Conservation (phyloP, 2,329 filamentous ascomycete species). For the Colletotrichum cuscutae region DNA sequence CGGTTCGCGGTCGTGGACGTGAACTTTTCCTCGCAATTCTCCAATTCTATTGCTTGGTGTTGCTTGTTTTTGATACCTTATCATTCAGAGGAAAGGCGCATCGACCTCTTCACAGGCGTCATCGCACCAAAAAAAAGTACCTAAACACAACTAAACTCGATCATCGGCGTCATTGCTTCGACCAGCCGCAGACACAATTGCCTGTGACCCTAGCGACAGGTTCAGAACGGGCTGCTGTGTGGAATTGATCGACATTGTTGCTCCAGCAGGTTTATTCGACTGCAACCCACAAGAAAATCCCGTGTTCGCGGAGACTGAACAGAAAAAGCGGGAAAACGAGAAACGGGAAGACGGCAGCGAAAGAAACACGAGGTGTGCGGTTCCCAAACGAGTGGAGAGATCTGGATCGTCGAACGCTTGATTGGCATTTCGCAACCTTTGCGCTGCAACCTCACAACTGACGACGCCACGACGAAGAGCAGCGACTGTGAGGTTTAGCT, state of each 20-base stretch:
- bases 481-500: background rate
- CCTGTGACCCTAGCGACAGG: background rate
- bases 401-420: background rate
- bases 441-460: background rate
- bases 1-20: background rate
- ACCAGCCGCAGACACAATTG: background rate
- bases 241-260: slow-evolving; percentile 2
- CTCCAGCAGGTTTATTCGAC: background rate
- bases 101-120: background rate
- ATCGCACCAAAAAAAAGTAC: background rate
- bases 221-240: background rate
- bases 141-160: background rate
- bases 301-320: background rate
- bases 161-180: background rate
- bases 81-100: background rate
- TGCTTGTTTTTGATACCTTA: slow-evolving; percentile 12
- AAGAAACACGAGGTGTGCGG: background rate
- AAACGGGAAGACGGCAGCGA: background rate
- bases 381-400: background rate
- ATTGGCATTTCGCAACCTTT: slow-evolving; percentile 5
- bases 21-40: background rate
- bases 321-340: background rate
- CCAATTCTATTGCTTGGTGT: slow-evolving; percentile 10
- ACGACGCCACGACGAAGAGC: background rate
- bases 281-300: background rate